Evolutionary conservation across 345 rosid species (phyloP), one percentile per base, ranked within the genome.

Genomic region (Moricandia arvensis): DNA sequence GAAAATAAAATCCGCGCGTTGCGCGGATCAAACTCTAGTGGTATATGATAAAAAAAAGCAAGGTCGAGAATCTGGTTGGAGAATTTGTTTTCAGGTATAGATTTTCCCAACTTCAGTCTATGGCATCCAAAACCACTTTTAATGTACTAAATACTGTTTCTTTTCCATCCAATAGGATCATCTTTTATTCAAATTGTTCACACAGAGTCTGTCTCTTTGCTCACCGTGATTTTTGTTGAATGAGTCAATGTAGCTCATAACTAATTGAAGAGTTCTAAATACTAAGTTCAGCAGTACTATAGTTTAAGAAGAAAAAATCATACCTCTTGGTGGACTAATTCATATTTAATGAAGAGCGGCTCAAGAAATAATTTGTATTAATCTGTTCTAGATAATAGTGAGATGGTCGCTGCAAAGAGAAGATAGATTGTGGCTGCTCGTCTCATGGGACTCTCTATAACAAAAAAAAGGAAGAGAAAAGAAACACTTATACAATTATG

Each of bases 241-340:
- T 66, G 53, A 80, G 83, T 37, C 67, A 64, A 76, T 43, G 70
- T 82, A 80, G 73, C 6, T 51, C 68, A 47, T 17, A 49, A 16
- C 8, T 29, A 34, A 16, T 16, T 29, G 12, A 38, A 38, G 38
- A 13, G 24, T 57, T 68, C 0, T 13, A 18, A 29, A 47, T 43
- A 16, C 24, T 43, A 53, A 53, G 27, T 53, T 10, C 41, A 37
- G 41, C 8, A 37, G 41, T 37, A 37, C 11, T 37, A 37, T 37
- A 37, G 41, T 37, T 37, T 37, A 37, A 7, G 37, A 37, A 37
- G 8, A 8, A 37, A 8, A 37, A 37, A 27, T 68, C 82, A 47
- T 88, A 93, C 97, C 94, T 63, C 80, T 80, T 73, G 83, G 79
- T 72, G 90, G 89, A 83, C 78, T 87, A 38, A 78, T 30, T 87